Base-by-base conservation (phyloP, 768 basidiomycete genomes). In the Tylopilus plumbeoviolaceoides region DNA sequence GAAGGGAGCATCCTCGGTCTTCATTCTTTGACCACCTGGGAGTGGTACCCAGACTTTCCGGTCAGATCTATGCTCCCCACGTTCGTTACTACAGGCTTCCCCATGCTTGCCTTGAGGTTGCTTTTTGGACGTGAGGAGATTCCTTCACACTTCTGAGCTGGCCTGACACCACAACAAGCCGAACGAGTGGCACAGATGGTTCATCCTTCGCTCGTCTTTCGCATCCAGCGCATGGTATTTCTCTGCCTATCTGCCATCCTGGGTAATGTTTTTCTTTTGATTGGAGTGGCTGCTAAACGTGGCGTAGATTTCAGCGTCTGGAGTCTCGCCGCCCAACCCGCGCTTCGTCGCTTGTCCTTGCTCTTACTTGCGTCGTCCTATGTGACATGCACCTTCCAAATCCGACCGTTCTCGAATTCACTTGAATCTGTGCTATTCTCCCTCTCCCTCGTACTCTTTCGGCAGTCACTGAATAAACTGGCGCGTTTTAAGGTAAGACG, bases 371-470 rank as follows among this genome's bases (percentile, higher is more conserved):
- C 64, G 0, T 73, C 73, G 10, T 74, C 73, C 21, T 63, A 74
- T 40, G 67, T 73, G 43, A 61, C 65, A 30, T 61, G 64, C 38
- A 72, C 72, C 4, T 72, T 72, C 44, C 74, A 75, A 46, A 51
- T 73, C 41, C 63, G 74, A 36, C 72, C 73, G 1, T 75, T 75
- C 53, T 73, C 73, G 18, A 75, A 73, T 44, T 67, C 72, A 4
- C 51, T 72, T 3, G 74, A 75, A 55, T 61, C 70, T 2, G 48
- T 68, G 3, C 41, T 70, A 17, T 44, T 75, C 4, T 60, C 67
- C 12, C 52, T 69, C 12, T 70, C 63, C 31, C 61, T 74, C 5
- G 58, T 62, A 10, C 52, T 63, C 17, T 52, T 70, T 40, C 57
- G 50, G 21, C 60, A 55, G 20, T 43, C 73, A 20, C 30, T 48